Percentiles rank a stretch among this genome's conserved stretches.
phyloP scores from a whole-genome alignment of 176 grass and related monocot genomes.

The Microstegium vimineum region DNA sequence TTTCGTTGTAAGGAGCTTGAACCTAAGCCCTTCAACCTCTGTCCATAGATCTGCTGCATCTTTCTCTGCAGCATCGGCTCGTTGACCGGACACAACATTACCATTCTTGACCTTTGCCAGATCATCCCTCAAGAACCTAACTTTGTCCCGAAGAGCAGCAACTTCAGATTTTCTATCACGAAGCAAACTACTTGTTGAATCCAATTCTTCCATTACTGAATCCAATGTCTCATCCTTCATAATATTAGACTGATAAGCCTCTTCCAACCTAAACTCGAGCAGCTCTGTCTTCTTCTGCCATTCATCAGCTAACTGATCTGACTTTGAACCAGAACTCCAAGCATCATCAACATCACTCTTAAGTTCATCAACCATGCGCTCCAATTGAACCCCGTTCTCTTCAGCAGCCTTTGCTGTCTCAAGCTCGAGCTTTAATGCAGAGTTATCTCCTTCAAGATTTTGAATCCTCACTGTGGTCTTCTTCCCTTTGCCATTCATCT shows the following conservation, averaged over 20 bases:
- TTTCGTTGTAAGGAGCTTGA: slow-evolving; percentile 44
- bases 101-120: slow-evolving; percentile 47
- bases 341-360: slow-evolving; percentile 42
- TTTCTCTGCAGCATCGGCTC: slow-evolving; percentile 48
- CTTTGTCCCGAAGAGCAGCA: slow-evolving; percentile 49
- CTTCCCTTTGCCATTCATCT: slow-evolving; percentile 36
- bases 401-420: slow-evolving; percentile 48
- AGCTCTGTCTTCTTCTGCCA: slow-evolving; percentile 53
- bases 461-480: slow-evolving; percentile 35
- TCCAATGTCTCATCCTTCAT: slow-evolving; percentile 53
- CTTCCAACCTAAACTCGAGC: slow-evolving; percentile 64
- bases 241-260: slow-evolving; percentile 52
- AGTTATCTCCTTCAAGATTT: slow-evolving; percentile 47
- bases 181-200: slow-evolving; percentile 51
- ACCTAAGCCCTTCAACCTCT: slow-evolving; percentile 49
- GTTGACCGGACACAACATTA: slow-evolving; percentile 29
- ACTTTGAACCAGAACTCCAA: slow-evolving; percentile 33
- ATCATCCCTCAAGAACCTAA: slow-evolving; percentile 63
- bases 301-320: slow-evolving; percentile 35
- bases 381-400: slow-evolving; percentile 41
- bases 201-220: slow-evolving; percentile 57
- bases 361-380: slow-evolving; percentile 45
- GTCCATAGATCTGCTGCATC: slow-evolving; percentile 45
- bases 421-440: slow-evolving; percentile 39
- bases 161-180: slow-evolving; percentile 56